Evolutionary conservation across 805 yeast species (phyloP).

Genomic region (Cyberlindnera mycetangii): DNA sequence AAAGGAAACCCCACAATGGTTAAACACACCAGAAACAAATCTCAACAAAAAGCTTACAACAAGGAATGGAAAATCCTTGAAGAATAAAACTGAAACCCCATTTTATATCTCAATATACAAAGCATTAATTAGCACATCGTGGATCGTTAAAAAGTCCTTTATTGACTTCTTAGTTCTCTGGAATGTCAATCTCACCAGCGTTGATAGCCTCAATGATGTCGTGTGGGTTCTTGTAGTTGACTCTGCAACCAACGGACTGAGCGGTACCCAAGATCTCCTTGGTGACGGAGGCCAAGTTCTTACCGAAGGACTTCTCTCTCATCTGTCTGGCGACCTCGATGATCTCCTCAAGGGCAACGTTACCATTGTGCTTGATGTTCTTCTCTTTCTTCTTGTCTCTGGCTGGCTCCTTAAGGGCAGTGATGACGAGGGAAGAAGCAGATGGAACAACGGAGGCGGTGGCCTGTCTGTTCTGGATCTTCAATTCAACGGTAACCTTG

Average conservation of each 20-base stretch:
- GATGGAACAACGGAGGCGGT: slow-evolving; percentile 98
- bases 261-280: slow-evolving; percentile 99
- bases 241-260: slow-evolving; percentile 99
- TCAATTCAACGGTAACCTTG: slow-evolving; percentile 97
- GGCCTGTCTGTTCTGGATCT: slow-evolving; percentile 99
- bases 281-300: slow-evolving; percentile 92
- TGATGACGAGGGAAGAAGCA: slow-evolving; percentile 97
- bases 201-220: slow-evolving; percentile 97
- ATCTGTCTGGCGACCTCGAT: slow-evolving; percentile 95
- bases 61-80: slow-evolving; percentile 5
- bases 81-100: slow-evolving; percentile 18
- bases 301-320: slow-evolving; percentile 98
- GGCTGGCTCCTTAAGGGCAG: slow-evolving; percentile 99
- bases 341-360: slow-evolving; percentile 95
- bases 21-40: slow-evolving; percentile 2
- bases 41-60: slow-evolving; percentile 9
- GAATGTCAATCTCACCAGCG: slow-evolving; percentile 95
- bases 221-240: slow-evolving; percentile 98
- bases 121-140: slow-evolving; percentile 18
- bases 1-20: slow-evolving; percentile 5
- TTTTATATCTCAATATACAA: slow-evolving; percentile 25
- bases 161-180: slow-evolving; percentile 58
- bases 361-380: slow-evolving; percentile 99
- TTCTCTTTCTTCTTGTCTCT: slow-evolving; percentile 99
- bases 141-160: slow-evolving; percentile 4